phyloP scores from a whole-genome alignment of 257 asterid genomes.

The Nicotiana sylvestris region DNA sequence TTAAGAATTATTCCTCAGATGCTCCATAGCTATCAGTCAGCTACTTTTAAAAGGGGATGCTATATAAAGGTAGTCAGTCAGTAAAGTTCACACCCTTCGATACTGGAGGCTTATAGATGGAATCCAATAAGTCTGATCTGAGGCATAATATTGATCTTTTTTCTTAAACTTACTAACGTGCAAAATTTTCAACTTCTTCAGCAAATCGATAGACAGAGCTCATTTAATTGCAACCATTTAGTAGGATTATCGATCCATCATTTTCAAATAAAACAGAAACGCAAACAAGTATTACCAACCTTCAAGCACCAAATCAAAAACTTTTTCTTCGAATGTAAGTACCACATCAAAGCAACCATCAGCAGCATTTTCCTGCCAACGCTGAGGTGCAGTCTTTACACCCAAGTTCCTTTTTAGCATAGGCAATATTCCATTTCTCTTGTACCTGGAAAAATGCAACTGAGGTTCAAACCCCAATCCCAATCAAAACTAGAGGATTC shows the following conservation, averaged over 20 bases:
- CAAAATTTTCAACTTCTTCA: background rate
- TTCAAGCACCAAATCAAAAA: conserved; percentile 92
- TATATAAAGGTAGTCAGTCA: background rate
- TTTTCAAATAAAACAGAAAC: background rate
- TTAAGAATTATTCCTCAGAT: background rate
- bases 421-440: conserved; percentile 88
- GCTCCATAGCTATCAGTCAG: background rate
- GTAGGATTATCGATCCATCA: background rate
- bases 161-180: background rate
- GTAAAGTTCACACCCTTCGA: background rate
- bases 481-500: background rate
- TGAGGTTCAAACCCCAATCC: background rate
- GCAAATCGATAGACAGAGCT: background rate
- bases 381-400: conserved; percentile 86
- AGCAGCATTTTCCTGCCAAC: conserved; percentile 92
- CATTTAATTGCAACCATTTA: background rate
- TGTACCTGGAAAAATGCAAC: conserved; percentile 45
- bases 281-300: conserved; percentile 40
- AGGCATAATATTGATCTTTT: background rate
- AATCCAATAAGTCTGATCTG: background rate
- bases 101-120: background rate
- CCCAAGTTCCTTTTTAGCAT: conserved; percentile 92
- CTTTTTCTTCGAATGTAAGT: conserved; percentile 91
- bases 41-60: background rate
- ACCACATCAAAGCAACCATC: conserved; percentile 93